Base-by-base conservation (phyloP, 2,329 filamentous ascomycete species). In the Plenodomus tracheiphilus region DNA sequence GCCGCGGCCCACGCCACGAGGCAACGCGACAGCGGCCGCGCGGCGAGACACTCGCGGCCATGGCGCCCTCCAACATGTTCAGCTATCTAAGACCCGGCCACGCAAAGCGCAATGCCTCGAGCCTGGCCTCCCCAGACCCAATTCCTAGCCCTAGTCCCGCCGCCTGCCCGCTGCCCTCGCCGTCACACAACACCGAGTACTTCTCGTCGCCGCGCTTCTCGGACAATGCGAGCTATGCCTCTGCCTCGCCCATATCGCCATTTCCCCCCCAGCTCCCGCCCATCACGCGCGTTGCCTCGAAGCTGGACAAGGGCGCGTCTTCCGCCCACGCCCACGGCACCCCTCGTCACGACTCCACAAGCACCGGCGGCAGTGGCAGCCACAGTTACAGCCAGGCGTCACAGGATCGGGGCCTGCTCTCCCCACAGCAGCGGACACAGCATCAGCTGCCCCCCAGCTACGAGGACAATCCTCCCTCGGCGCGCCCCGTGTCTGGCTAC, bases 11-110 rank as follows among this genome's bases (percentile, higher is more conserved):
- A n/a, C n/a, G n/a, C n/a, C n/a, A n/a, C n/a, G n/a, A n/a, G n/a
- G n/a, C n/a, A n/a, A n/a, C n/a, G n/a, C n/a, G n/a, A n/a, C n/a
- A n/a, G n/a, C n/a, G n/a, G n/a, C n/a, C 37, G 53, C 55, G 52
- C 48, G 53, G 50, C 56, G 52, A 43, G 37, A 41, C 30, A 44
- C 44, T 44, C 48, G 41, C 47, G 47, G 41, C 49, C 44, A 74
- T 73, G 70, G 69, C 70, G 55, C 70, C 70, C 56, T 71, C 69
- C 41, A 70, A 62, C 54, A 68, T 74, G 64, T 74, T 74, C 48
- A 70, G 71, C 46, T 72, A 73, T 55, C 66, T 74, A 17, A 59
- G 72, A 42, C 68, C 69, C 13, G 65, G 65, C 49, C 69, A 73
- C 50, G 67, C 68, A 51, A 72, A 68, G 61, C 70, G 72, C 57